Conservation (phyloP, 2,329 filamentous ascomycete species). For the Didymella pinodella region DNA sequence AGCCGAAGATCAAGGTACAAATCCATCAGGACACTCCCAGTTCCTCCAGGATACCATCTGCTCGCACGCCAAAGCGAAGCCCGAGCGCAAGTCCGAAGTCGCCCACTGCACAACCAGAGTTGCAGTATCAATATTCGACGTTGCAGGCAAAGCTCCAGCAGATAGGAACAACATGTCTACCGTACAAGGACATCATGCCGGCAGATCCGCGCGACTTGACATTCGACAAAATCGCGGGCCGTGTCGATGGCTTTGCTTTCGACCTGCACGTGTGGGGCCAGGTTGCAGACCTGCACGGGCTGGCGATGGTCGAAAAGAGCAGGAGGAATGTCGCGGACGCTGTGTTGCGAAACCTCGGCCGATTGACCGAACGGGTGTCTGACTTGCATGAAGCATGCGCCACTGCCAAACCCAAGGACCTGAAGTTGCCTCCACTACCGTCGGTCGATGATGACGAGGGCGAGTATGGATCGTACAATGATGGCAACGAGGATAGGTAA, state of each 20-base stretch:
- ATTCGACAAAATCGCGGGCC: conserved; percentile 35
- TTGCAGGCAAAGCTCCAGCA: conserved; percentile 31
- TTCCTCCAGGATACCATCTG: not conserved
- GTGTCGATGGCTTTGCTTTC: conserved; percentile 32
- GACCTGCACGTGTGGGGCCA: conserved; percentile 38
- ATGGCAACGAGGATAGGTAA: conserved; percentile 16
- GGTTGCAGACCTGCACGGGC: conserved; percentile 27
- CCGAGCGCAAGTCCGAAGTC: conserved; percentile 31
- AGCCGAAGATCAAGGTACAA: conserved; percentile 34
- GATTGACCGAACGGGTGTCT: conserved; percentile 21
- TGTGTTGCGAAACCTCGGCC: conserved; percentile 28
- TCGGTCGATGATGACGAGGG: conserved; percentile 21
- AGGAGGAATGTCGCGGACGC: conserved; percentile 27
- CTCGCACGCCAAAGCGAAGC: conserved; percentile 19
- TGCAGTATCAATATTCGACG: conserved; percentile 30
- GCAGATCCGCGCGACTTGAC: conserved; percentile 36
- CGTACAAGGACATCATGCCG: conserved; percentile 32
- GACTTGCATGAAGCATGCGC: conserved; percentile 27
- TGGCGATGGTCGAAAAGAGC: conserved; percentile 26
- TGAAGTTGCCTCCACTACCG: conserved; percentile 27
- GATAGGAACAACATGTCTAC: conserved; percentile 26
- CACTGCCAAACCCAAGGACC: conserved; percentile 32
- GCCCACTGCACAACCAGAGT: conserved; percentile 25
- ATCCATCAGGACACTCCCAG: conserved; percentile 32
- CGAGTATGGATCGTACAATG: conserved; percentile 18